Evolutionary conservation across 805 yeast genomes (phyloP).

Genomic region (Ogataea wickerhamii): DNA sequence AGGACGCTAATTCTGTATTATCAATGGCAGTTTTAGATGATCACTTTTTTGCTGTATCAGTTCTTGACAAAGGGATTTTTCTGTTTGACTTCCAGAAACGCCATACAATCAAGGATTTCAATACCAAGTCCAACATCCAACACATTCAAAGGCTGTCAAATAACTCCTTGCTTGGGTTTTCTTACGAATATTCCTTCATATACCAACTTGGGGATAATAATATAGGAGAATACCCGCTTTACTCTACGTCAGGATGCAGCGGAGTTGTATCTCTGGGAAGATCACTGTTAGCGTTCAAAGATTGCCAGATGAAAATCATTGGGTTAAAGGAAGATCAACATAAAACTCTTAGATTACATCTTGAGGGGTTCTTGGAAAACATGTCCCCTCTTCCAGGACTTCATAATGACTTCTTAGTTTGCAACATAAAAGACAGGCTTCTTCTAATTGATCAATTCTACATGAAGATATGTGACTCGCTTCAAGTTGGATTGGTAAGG

Average conservation of each 20-base stretch:
- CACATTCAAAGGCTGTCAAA: conserved; percentile 1
- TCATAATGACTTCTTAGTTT: conserved; percentile 1
- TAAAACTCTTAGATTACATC: conserved; percentile 1
- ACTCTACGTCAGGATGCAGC: conserved; percentile 2
- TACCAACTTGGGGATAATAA: not conserved
- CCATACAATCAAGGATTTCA: not conserved
- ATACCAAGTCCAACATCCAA: not conserved
- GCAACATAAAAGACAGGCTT: conserved; percentile 1
- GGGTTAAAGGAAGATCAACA: not conserved
- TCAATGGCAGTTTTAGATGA: conserved; percentile 1
- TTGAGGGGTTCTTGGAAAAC: conserved; percentile 4
- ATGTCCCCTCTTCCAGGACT: conserved; percentile 2
- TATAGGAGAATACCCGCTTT: conserved; percentile 1
- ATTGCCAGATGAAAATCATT: not conserved
- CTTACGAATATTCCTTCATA: conserved; percentile 1
- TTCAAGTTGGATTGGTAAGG: not conserved
- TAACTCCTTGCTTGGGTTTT: conserved; percentile 3
- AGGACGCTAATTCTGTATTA: not conserved
- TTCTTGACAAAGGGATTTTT: not conserved
- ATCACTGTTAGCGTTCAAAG: conserved; percentile 1
- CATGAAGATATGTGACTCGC: not conserved
- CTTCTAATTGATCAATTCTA: not conserved
- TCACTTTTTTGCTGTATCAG: conserved; percentile 2
- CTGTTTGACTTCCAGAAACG: not conserved
- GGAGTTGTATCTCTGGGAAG: not conserved